phyloP scores from a whole-genome alignment of 148 eudicot genomes.

The Fagopyrum tataricum region DNA sequence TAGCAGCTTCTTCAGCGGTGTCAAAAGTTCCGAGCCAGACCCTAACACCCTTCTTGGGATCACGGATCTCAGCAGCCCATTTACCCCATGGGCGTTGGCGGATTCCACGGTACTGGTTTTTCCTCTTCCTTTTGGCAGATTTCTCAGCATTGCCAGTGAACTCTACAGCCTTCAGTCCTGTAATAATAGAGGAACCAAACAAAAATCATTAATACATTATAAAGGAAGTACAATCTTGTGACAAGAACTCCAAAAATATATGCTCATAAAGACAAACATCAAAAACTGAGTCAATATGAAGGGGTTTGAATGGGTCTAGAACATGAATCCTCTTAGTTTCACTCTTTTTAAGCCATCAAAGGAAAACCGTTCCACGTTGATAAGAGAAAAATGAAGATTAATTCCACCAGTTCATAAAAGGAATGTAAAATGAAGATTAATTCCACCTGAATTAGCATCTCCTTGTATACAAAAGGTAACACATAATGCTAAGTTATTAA shows the following conservation, averaged over 20 bases:
- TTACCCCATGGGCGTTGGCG: conserved; percentile 91
- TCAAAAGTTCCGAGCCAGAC: conserved; percentile 87
- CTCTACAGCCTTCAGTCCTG: background rate
- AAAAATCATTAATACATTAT: background rate
- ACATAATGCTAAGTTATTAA: background rate
- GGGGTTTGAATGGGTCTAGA: background rate
- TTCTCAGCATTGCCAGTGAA: conserved; percentile 19
- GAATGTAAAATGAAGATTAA: background rate
- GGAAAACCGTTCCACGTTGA: background rate
- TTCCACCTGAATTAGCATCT: background rate
- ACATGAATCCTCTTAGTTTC: background rate
- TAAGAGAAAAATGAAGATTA: background rate
- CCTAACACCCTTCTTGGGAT: conserved; percentile 79
- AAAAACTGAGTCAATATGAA: too few relatives aligned
- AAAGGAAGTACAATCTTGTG: background rate
- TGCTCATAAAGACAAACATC: background rate
- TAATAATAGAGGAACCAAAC: background rate
- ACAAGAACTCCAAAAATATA: background rate
- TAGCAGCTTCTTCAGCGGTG: conserved; percentile 85
- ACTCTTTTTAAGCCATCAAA: background rate
- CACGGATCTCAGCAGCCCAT: conserved; percentile 97
- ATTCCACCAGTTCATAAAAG: background rate
- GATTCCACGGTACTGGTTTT: conserved; percentile 76
- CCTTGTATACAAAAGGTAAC: background rate
- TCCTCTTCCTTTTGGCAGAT: conserved; percentile 47